phyloP scores from a whole-genome alignment of 1,284 basidiomycete species.

The Ceratobasidium sp. region DNA sequence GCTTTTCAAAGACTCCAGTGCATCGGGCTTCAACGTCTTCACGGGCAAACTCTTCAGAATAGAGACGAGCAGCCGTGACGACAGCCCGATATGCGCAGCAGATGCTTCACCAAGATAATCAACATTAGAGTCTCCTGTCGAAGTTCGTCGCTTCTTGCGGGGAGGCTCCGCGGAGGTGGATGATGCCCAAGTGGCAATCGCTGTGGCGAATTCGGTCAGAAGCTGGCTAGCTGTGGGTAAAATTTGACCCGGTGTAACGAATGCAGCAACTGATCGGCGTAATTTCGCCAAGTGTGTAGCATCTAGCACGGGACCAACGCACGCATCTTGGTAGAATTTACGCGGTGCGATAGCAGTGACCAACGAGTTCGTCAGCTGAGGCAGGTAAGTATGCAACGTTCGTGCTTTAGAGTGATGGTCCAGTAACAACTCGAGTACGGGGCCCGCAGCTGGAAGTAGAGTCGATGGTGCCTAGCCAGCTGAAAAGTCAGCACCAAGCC shows the following conservation, averaged over 20 bases:
- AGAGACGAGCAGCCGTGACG: conserved; percentile 21
- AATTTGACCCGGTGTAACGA: conserved; percentile 66
- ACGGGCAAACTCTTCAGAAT: conserved; percentile 23
- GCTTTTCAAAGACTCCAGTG: neutral
- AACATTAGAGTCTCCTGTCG: neutral
- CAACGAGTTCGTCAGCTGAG: conserved; percentile 54
- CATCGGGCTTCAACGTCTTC: conserved; percentile 31
- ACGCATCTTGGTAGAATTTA: conserved; percentile 51
- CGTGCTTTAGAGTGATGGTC: conserved; percentile 72
- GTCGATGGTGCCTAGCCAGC: conserved; percentile 2
- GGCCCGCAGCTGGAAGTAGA: conserved; percentile 37
- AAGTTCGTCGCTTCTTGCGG: conserved; percentile 28
- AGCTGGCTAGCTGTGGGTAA: conserved; percentile 14
- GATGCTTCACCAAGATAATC: neutral
- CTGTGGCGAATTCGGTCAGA: conserved; percentile 26
- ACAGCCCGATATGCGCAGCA: conserved; percentile 22
- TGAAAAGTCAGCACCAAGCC: conserved; percentile 9
- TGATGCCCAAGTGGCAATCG: neutral
- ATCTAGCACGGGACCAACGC: conserved; percentile 57
- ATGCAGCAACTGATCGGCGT: conserved; percentile 58
- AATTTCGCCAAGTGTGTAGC: conserved; percentile 58
- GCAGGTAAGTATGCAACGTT: conserved; percentile 61
- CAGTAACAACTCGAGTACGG: conserved; percentile 61
- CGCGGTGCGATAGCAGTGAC: conserved; percentile 45
- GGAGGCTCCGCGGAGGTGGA: conserved; percentile 16